These are phyloP conservation scores for Phlyctochytrium bullatum DNA, from an alignment of 192 early-diverging fungal genomes.

Conservation along the genomic window DNA sequence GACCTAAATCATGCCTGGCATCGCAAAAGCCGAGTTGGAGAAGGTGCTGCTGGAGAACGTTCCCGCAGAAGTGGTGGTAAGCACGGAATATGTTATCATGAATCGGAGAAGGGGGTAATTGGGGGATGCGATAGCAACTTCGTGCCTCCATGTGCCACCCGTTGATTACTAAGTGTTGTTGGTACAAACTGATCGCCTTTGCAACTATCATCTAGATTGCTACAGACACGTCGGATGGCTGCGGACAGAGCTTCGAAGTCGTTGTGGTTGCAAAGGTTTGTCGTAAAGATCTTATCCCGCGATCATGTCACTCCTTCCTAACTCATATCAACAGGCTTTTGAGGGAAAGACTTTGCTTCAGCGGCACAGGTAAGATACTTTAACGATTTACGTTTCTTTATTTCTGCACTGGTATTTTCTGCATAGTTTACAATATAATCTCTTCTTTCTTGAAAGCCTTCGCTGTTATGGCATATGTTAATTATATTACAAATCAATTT, in stretches of 20 bases:
- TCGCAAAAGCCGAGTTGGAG: slow-evolving; percentile 21
- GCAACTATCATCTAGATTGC: slow-evolving; percentile 38
- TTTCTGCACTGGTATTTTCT: background rate
- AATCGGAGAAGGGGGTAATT: background rate
- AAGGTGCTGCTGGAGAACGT: slow-evolving; percentile 15
- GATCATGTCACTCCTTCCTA: too few relatives aligned
- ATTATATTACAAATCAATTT: background rate
- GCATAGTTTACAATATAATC: background rate
- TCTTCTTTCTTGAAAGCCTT: slow-evolving; percentile 8
- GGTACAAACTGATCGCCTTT: background rate
- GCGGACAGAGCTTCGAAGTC: slow-evolving; percentile 80
- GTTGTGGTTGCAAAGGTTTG: slow-evolving; percentile 61
- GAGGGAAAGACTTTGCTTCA: slow-evolving; percentile 67
- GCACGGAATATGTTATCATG: background rate
- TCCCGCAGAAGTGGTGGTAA: slow-evolving; percentile 15
- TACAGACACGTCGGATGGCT: slow-evolving; percentile 67
- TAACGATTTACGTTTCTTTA: background rate
- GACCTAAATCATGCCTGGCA: background rate
- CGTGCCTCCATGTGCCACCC: too few relatives aligned
- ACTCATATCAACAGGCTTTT: slow-evolving; percentile 41
- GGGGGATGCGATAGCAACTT: background rate
- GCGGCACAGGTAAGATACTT: slow-evolving; percentile 68
- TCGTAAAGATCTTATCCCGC: background rate
- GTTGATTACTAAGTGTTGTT: too few relatives aligned
- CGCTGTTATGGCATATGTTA: background rate